phyloP scores from a whole-genome alignment of 2,329 filamentous ascomycete species.

The Aureobasidium lini region DNA sequence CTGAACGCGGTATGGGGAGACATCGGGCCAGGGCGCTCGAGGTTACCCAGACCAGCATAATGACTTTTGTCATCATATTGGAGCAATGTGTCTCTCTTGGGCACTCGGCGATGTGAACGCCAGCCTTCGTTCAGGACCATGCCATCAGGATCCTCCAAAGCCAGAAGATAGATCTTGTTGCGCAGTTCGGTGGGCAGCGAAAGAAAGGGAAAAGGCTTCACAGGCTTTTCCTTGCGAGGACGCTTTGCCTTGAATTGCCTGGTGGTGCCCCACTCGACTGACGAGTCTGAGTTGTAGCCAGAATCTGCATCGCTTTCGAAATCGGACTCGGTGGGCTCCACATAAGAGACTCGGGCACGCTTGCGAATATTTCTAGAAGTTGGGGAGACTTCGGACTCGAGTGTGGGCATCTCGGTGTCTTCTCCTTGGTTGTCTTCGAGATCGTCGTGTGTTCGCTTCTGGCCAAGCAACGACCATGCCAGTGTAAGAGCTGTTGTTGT shows the following conservation, averaged over 20 bases:
- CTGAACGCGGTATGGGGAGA: no score
- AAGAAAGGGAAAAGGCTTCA: neutral
- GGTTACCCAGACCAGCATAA: neutral
- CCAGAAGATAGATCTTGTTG: constrained; percentile 15
- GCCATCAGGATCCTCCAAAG: neutral
- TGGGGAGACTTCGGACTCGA: neutral
- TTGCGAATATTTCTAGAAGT: neutral
- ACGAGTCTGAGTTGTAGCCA: neutral
- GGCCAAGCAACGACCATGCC: neutral
- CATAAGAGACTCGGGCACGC: neutral
- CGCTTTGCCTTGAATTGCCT: neutral
- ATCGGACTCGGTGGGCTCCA: neutral
- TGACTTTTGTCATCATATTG: neutral
- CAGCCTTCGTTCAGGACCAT: neutral
- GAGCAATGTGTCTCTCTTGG: neutral
- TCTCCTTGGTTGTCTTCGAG: neutral
- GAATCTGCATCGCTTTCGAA: neutral
- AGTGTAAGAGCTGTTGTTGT: neutral
- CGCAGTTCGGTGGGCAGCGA: constrained; percentile 15
- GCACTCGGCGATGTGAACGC: neutral
- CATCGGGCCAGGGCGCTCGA: neutral
- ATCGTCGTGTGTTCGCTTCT: neutral
- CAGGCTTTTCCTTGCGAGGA: neutral
- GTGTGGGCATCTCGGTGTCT: neutral
- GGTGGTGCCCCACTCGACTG: neutral